Conservation (phyloP, 495 filamentous ascomycete genomes). For the Hyphodiscus hymeniophilus region DNA sequence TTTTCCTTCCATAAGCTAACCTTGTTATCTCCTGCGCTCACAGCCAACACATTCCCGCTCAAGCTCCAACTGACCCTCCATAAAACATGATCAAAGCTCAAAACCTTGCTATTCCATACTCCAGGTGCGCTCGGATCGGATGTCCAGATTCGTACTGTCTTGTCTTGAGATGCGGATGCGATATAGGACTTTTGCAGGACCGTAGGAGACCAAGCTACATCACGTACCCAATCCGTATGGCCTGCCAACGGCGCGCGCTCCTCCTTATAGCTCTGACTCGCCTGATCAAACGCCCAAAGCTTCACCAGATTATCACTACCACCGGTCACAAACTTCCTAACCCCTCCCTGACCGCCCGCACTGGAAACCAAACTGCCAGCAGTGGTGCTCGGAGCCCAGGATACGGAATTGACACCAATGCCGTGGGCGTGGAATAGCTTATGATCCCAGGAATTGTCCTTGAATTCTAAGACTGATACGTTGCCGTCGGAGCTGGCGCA, state of each 20-base stretch:
- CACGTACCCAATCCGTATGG: conserved; percentile 95
- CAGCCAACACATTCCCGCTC: conserved; percentile 93
- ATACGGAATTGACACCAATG: conserved; percentile 87
- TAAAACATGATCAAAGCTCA: conserved; percentile 79
- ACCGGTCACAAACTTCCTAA: conserved; percentile 82
- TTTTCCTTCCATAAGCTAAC: conserved; percentile 87
- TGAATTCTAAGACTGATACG: conserved; percentile 90
- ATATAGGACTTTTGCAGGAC: conserved; percentile 94
- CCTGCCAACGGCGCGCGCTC: conserved; percentile 54
- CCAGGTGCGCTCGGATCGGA: conserved; percentile 48
- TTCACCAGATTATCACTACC: conserved; percentile 88
- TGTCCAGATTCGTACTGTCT: conserved; percentile 96
- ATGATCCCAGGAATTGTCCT: conserved; percentile 81
- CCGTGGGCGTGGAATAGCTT: conserved; percentile 87
- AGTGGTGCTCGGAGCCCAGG: conserved; percentile 79
- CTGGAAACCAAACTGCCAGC: conserved; percentile 74
- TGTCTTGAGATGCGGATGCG: conserved; percentile 88
- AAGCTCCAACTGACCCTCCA: conserved; percentile 98
- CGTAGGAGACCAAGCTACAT: conserved; percentile 93
- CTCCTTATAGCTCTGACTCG: conserved; percentile 40
- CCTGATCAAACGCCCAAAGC: conserved; percentile 63
- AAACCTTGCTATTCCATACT: conserved; percentile 74
- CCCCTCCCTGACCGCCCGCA: conserved; percentile 48
- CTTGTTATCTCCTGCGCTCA: conserved; percentile 91
- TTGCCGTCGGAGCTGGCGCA: conserved; percentile 90